Conservation (phyloP, 352 stramenopile species). For the Phytophthora nicotianae region DNA sequence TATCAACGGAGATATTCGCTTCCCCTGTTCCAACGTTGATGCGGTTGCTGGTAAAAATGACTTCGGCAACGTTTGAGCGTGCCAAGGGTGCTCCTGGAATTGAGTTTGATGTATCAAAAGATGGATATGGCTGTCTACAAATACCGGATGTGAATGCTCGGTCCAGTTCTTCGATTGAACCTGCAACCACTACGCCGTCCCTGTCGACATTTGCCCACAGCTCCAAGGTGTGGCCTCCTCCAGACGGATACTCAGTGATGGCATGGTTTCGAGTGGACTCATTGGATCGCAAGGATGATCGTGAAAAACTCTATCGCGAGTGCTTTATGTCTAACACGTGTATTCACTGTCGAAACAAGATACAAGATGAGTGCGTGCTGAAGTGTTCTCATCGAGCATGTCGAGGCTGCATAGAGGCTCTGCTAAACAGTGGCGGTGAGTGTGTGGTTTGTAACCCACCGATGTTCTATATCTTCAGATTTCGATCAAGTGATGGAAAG, state of each 20-base stretch:
- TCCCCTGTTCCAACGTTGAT: slow-evolving; percentile 20
- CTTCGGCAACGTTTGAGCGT: slow-evolving; percentile 28
- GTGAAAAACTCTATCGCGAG: slow-evolving; percentile 66
- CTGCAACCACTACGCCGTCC: slow-evolving; percentile 24
- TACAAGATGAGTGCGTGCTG: slow-evolving; percentile 58
- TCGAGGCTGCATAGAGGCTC: slow-evolving; percentile 56
- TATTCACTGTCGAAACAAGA: slow-evolving; percentile 49
- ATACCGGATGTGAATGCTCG: slow-evolving; percentile 63
- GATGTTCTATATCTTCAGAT: slow-evolving; percentile 74
- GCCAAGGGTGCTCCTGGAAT: slow-evolving; percentile 31
- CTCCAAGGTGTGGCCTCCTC: slow-evolving; percentile 62
- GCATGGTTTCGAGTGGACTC: slow-evolving; percentile 70
- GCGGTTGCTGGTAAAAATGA: slow-evolving; percentile 28
- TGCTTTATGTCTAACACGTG: slow-evolving; percentile 63
- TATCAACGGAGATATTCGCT: background rate
- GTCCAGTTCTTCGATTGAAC: slow-evolving; percentile 14
- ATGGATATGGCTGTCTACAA: slow-evolving; percentile 73
- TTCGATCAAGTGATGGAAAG: slow-evolving; percentile 71
- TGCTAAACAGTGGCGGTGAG: slow-evolving; percentile 59
- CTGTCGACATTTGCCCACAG: slow-evolving; percentile 43
- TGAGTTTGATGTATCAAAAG: slow-evolving; percentile 53
- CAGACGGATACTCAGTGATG: slow-evolving; percentile 68
- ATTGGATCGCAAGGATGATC: slow-evolving; percentile 62
- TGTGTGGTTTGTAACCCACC: slow-evolving; percentile 78
- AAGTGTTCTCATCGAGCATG: slow-evolving; percentile 78